These are phyloP conservation scores for Geotrichum phurueaensis DNA, from an alignment of 1,139 yeast genomes.

Conservation along the genomic window DNA sequence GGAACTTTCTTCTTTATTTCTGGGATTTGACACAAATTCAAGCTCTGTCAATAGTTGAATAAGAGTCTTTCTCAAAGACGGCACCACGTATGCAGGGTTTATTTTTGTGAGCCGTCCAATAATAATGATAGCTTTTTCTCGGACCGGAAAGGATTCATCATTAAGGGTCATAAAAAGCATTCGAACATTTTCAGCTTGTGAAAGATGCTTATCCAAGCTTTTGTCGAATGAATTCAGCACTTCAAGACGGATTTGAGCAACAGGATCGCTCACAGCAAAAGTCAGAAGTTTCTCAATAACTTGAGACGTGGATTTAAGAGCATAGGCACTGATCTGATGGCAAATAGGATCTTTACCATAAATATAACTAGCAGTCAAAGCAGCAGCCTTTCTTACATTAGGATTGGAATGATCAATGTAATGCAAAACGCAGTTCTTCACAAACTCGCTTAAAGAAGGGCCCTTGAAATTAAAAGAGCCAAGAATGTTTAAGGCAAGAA, in stretches of 20 bases:
- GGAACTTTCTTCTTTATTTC: constrained; percentile 86
- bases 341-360: constrained; percentile 79
- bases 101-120: constrained; percentile 79
- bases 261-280: constrained; percentile 86
- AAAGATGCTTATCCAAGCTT: constrained; percentile 80
- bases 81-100: constrained; percentile 94
- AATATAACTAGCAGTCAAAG: constrained; percentile 75
- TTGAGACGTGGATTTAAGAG: constrained; percentile 77
- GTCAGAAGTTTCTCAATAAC: constrained; percentile 76
- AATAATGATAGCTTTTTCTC: constrained; percentile 71
- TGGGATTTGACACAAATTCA: constrained; percentile 67
- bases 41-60: constrained; percentile 80
- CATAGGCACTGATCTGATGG: constrained; percentile 75
- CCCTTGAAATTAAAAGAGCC: constrained; percentile 69
- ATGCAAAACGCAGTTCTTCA: constrained; percentile 70
- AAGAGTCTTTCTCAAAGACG: constrained; percentile 78
- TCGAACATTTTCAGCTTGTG: constrained; percentile 88
- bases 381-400: constrained; percentile 77
- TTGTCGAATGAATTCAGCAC: constrained; percentile 69
- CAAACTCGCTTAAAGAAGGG: constrained; percentile 78
- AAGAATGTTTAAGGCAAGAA: constrained; percentile 67
- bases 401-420: constrained; percentile 78
- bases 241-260: constrained; percentile 73
- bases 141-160: constrained; percentile 80
- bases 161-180: constrained; percentile 81